Base-by-base conservation (phyloP, 148 eudicot species). In the Rhododendron mucronatum region DNA sequence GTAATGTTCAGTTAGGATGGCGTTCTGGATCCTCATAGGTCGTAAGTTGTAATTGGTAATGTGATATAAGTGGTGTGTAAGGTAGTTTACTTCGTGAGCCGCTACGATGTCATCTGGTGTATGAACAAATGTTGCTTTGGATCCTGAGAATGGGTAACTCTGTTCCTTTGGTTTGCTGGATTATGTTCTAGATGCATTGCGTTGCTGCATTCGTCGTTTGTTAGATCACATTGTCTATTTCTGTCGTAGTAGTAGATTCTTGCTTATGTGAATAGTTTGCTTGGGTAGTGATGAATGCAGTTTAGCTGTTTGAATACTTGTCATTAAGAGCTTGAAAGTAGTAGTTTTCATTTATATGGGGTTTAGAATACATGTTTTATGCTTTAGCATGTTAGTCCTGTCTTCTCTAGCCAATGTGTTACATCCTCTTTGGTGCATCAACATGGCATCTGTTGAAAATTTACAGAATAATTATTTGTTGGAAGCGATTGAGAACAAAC, bases 21-120 rank as follows among this genome's bases (percentile, higher is more conserved):
- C 9, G 30, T 84, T 26, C 35, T 15, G 35, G 37, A 23, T 51
- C 16, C 18, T 7, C 21, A n/a, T 55, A 28, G 12, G 74, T 67
- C 12, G 39, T 55, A 69, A 69, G 75, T 69, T 69, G 37, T 21
- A 14, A 11, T 78, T 78, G 59, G 59, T 9, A 2, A 28, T 75
- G 45, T 12, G 5, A 69, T 57, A 82, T 82, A 85, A 33, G 61
- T 74, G 61, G 48, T 88, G 89, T 88, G 41, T 69, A 79, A 67
- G 71, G 12, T 18, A 10, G 47, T 16, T 51, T 30, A 53, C 48
- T 71, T 84, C 13, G 11, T 8, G 23, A 51, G 48, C 21, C 67
- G 9, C 23, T 21, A 59, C 39, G n/a, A 21, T 57, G 21, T 84
- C 9, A 20, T 30, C 63, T 47, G 50, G 47, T 69, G 50, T 47